Evolutionary conservation across 31 red algal species (phyloP).

Genomic region (Odonthalia washingtoniensis): DNA sequence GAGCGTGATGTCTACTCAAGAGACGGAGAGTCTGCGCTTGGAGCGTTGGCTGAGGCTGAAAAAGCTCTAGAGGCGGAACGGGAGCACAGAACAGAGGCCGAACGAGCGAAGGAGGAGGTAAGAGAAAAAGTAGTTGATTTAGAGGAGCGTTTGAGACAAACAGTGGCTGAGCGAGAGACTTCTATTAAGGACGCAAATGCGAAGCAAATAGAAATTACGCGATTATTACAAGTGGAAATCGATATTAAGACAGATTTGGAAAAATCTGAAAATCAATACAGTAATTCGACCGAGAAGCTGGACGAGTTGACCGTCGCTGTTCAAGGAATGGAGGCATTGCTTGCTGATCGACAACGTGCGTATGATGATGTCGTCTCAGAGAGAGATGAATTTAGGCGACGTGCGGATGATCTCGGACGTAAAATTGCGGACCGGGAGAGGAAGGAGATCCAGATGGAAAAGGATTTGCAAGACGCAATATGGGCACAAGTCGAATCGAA

Average conservation of each 20-base stretch:
- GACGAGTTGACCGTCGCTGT: not conserved
- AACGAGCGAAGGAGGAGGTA: not conserved
- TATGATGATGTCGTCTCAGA: not conserved
- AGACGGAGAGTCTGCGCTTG: not conserved
- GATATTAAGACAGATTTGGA: not conserved
- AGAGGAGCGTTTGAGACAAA: not conserved
- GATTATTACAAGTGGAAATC: not conserved
- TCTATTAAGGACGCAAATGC: not conserved
- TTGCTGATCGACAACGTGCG: not conserved
- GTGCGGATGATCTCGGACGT: conserved; percentile 22
- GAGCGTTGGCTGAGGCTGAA: not conserved
- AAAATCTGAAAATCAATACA: not conserved
- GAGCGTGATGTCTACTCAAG: not conserved
- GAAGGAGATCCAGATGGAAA: conserved; percentile 24
- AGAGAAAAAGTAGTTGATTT: not conserved
- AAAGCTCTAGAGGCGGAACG: not conserved
- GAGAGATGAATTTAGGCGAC: not conserved
- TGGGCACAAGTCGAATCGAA: not conserved
- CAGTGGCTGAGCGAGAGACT: not conserved
- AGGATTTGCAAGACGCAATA: not conserved
- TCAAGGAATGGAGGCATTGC: not conserved
- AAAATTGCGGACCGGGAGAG: conserved; percentile 10
- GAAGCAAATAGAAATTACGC: not conserved
- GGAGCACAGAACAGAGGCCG: not conserved
- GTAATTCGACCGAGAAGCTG: not conserved